These are phyloP conservation scores for Staphylotrichum longicolle DNA, from an alignment of 495 filamentous ascomycete genomes.

Conservation along the genomic window DNA sequence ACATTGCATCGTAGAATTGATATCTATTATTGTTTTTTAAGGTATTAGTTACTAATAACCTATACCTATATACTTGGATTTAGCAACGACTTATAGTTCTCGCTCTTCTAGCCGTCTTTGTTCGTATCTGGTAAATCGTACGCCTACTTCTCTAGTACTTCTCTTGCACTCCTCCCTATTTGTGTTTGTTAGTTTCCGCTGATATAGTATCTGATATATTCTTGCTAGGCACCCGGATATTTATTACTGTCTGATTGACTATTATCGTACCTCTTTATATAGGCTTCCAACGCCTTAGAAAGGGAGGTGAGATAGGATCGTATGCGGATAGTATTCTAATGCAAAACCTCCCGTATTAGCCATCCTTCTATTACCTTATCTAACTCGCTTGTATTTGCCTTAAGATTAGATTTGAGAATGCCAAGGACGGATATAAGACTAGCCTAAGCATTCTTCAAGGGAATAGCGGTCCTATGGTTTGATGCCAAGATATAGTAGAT, in stretches of 20 bases:
- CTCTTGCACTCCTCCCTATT: slow-evolving; percentile 1
- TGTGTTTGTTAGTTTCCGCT: too few species aligned
- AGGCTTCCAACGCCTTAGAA: not conserved
- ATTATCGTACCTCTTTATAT: slow-evolving; percentile 12
- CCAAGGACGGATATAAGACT: slow-evolving; percentile 3
- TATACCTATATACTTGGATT: not conserved
- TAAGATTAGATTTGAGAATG: slow-evolving; percentile 21
- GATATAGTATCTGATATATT: too few species aligned
- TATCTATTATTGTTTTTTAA: slow-evolving; percentile 1
- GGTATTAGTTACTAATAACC: too few species aligned
- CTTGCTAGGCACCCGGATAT: too few species aligned
- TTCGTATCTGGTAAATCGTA: not conserved
- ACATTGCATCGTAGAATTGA: slow-evolving; percentile 7
- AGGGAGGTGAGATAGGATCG: slow-evolving; percentile 12
- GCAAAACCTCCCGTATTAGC: slow-evolving; percentile 7
- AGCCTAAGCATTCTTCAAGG: slow-evolving; percentile 9
- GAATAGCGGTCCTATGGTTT: not conserved
- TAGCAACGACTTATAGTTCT: not conserved
- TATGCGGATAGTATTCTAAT: slow-evolving; percentile 15
- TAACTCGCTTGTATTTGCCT: not conserved
- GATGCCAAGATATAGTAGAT: slow-evolving; percentile 16
- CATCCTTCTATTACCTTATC: slow-evolving; percentile 12
- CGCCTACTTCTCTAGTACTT: slow-evolving; percentile 7
- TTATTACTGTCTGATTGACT: too few species aligned
- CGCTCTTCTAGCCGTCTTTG: not conserved